These are phyloP conservation scores for Wickerhamiella galacta DNA, from an alignment of 805 yeast genomes.

Conservation along the genomic window DNA sequence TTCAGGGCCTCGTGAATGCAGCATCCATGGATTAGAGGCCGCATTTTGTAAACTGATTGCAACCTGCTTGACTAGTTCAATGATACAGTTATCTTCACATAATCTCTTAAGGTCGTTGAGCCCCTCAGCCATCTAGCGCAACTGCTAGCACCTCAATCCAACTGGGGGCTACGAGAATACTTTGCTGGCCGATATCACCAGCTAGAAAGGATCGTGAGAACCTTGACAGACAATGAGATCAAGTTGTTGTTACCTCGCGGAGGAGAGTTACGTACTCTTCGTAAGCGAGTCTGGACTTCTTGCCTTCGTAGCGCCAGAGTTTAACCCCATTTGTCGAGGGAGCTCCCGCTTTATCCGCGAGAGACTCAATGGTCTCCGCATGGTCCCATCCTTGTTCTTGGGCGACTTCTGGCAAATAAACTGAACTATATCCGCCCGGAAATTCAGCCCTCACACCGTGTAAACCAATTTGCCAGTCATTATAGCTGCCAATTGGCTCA, in stretches of 20 bases:
- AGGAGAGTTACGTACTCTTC: constrained; percentile 21
- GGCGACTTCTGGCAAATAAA: constrained; percentile 85
- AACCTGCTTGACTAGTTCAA: no score
- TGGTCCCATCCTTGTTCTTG: constrained; percentile 72
- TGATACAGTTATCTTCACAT: no score
- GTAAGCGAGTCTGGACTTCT: constrained; percentile 29
- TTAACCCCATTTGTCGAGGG: constrained; percentile 24
- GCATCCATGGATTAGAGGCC: no score
- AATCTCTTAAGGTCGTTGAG: no score
- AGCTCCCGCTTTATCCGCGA: constrained; percentile 50
- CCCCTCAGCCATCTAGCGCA: no score
- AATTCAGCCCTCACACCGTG: constrained; percentile 65
- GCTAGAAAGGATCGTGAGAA: no score
- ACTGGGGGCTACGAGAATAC: no score
- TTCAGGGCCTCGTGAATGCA: no score
- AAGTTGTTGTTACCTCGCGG: constrained; percentile 1
- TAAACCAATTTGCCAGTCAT: constrained; percentile 65
- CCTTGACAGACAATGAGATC: constrained; percentile 9
- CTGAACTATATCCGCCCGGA: constrained; percentile 38
- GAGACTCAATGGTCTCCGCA: constrained; percentile 47
- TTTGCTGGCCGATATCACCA: no score
- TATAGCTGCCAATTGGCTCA: constrained; percentile 32
- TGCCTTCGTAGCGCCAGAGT: constrained; percentile 41
- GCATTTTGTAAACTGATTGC: no score
- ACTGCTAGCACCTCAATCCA: no score